These are phyloP conservation scores for Pleodorina starrii DNA, from an alignment of 139 green algal genomes.

Conservation along the genomic window DNA sequence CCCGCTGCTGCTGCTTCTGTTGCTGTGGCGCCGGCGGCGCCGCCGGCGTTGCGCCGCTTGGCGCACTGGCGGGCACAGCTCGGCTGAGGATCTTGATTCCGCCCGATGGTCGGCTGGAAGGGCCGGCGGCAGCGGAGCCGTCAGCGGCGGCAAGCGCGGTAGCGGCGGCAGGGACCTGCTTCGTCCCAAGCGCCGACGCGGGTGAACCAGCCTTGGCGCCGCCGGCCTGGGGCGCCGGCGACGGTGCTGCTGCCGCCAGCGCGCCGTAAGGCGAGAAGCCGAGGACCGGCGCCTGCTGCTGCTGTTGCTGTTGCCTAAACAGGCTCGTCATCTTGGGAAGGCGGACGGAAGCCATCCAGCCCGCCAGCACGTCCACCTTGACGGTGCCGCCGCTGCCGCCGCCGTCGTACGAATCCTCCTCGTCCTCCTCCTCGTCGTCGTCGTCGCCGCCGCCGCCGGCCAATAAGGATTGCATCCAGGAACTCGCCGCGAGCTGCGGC, in stretches of 20 bases:
- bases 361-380: constrained; percentile 36
- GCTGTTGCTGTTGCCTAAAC: constrained; percentile 35
- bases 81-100: constrained; percentile 12
- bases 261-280: background rate
- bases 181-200: background rate
- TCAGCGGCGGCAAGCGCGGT: background rate
- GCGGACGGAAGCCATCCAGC: background rate
- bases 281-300: background rate
- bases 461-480: constrained; percentile 38
- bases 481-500: background rate
- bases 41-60: background rate
- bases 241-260: background rate
- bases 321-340: background rate
- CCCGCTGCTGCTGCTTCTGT: constrained; percentile 46
- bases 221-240: background rate
- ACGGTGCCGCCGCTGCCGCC: background rate
- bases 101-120: background rate
- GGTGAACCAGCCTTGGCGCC: background rate
- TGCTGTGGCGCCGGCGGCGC: background rate
- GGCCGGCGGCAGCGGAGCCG: background rate
- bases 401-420: background rate
- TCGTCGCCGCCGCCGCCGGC: background rate
- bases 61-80: background rate
- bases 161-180: background rate
- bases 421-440: background rate